Conservation (phyloP, 345 rosid species). For the Hevea brasiliensis region DNA sequence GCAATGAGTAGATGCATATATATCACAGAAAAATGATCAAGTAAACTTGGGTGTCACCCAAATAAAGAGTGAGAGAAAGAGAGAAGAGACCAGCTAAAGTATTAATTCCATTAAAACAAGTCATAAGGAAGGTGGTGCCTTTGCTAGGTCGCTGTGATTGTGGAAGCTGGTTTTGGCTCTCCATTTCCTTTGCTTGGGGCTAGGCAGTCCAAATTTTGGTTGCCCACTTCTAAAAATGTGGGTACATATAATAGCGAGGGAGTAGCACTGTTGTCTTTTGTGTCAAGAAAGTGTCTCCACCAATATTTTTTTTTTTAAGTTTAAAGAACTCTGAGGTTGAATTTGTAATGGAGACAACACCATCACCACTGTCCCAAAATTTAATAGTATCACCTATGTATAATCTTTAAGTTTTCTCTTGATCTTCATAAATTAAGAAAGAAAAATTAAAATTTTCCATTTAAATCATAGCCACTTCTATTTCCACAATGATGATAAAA, state of each 20-base stretch:
- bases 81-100: slow-evolving; percentile 49
- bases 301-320: background rate
- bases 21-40: background rate
- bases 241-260: background rate
- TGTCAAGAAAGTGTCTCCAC: background rate
- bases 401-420: too few species aligned
- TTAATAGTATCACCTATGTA: too few species aligned
- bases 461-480: too few species aligned
- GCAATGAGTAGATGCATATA: background rate
- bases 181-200: slow-evolving; percentile 25
- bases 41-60: background rate
- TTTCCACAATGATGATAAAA: too few species aligned
- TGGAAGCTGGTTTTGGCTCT: slow-evolving; percentile 40
- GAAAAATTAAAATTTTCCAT: too few species aligned
- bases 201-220: slow-evolving; percentile 16
- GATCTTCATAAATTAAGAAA: too few species aligned
- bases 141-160: slow-evolving; percentile 22
- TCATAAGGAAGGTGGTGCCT: slow-evolving; percentile 57
- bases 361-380: too few species aligned
- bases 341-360: too few species aligned
- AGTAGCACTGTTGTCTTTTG: too few species aligned
- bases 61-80: background rate
- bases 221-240: background rate
- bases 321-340: too few species aligned
- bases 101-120: slow-evolving; percentile 74